Percentiles rank a stretch among this genome's conserved stretches.
Evolutionary conservation across 306 rosid species (phyloP).

Genomic region (Trifolium pratense): DNA sequence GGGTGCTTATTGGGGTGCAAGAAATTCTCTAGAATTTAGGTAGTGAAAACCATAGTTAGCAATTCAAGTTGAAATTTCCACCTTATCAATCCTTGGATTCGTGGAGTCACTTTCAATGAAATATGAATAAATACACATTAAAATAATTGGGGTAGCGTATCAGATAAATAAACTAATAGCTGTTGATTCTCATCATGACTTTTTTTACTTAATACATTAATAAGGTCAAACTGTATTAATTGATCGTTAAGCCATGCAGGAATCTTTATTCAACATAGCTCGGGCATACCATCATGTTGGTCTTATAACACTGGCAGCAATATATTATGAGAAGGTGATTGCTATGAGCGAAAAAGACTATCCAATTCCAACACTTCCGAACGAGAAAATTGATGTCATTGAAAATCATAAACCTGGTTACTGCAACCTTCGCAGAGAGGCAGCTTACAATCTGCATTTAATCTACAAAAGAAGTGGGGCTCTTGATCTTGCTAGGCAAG

Average conservation of each 20-base stretch:
- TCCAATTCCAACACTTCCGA: slow-evolving; percentile 72
- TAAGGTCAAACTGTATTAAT: slow-evolving; percentile 18
- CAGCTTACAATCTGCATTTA: slow-evolving; percentile 85
- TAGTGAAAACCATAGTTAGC: neutral
- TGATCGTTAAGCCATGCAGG: slow-evolving; percentile 47
- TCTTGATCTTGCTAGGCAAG: slow-evolving; percentile 84
- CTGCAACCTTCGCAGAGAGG: slow-evolving; percentile 86
- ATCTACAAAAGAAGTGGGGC: slow-evolving; percentile 89
- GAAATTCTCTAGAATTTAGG: neutral
- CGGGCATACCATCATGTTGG: slow-evolving; percentile 89
- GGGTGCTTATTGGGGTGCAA: neutral
- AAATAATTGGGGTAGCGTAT: neutral
- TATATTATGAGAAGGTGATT: slow-evolving; percentile 75
- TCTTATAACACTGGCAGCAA: slow-evolving; percentile 69
- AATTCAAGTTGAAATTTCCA: neutral
- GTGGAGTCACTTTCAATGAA: neutral
- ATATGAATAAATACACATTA: neutral
- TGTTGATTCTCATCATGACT: neutral
- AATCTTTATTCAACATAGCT: slow-evolving; percentile 81
- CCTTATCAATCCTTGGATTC: slow-evolving; percentile 14
- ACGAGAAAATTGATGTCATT: slow-evolving; percentile 49
- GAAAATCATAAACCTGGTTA: slow-evolving; percentile 59
- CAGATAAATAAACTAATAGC: neutral
- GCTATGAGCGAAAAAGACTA: slow-evolving; percentile 64
- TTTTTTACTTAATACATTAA: neutral